A percentile compares a stretch with the other conserved stretches of the same genome.
These are phyloP conservation scores for Phaseolus lunatus DNA, from an alignment of 306 rosid species.

Conservation along the genomic window DNA sequence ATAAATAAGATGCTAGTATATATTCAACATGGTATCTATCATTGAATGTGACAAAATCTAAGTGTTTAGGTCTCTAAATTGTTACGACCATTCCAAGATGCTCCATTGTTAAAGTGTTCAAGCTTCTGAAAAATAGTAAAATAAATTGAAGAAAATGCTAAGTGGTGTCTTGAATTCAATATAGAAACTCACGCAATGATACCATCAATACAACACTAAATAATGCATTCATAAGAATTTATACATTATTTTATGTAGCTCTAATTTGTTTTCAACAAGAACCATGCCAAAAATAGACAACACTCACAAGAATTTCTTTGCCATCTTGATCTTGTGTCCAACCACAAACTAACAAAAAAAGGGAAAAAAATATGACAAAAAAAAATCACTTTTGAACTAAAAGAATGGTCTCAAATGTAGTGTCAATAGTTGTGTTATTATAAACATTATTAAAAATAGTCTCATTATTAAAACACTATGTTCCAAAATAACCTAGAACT, in stretches of 20 bases:
- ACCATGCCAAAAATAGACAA: not conserved
- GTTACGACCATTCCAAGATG: conserved; percentile 25
- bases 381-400: not conserved
- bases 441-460: not conserved
- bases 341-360: not conserved
- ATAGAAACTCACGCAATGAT: conserved; percentile 35
- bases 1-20: not conserved
- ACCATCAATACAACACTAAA: conserved; percentile 29
- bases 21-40: not conserved
- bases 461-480: not conserved
- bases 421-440: not conserved
- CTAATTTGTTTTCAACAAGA: not conserved
- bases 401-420: not conserved
- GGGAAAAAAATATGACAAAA: not conserved
- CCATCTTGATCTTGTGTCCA: not conserved
- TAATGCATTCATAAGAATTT: not conserved
- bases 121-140: not conserved
- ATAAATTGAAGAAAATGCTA: conserved; percentile 9
- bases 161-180: not conserved
- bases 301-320: not conserved
- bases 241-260: not conserved
- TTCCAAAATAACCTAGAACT: conserved; percentile 13
- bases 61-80: conserved; percentile 3
- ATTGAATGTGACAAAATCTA: not conserved
- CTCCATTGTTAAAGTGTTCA: not conserved